Base-by-base conservation (phyloP, 768 basidiomycete genomes). In the Termitomyces sp. region DNA sequence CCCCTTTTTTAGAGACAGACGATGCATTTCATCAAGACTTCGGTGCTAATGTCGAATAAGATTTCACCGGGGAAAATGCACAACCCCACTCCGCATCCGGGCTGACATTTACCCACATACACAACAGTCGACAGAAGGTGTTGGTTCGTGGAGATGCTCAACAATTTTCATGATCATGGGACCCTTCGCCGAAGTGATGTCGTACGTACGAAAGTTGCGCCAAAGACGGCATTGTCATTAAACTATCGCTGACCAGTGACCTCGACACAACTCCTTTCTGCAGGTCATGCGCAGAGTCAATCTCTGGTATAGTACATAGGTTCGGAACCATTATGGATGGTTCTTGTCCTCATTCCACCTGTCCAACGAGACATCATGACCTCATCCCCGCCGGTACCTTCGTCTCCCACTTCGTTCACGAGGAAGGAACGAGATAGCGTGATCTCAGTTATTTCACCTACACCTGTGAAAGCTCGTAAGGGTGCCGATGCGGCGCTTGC, bases 401-500 rank as follows among this genome's bases (percentile, higher is more conserved):
- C 52, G 27, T 51, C 59, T 27, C 37, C 36, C 12, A 43, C 26
- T 18, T 26, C 43, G 16, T 60, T 55, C 13, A 36, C 2, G 30
- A 18, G 32, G 20, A 58, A 62, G 24, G 53, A 49, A 18, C 45
- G 50, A 40, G 51, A 56, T 13, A 53, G 43, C 26, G 10, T 18
- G 6, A 34, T 54, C 33, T 55, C 53, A 39, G 39, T 33, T 36
- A 43, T 48, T 5, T 36, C 30, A 5, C 44, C 56, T 12, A 20
- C 24, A n/a, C 51, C 37, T n/a, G 24, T 34, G 13, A 58, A 53
- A 33, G 22, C 43, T 34, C n/a, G 54, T 33, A 57, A 61, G 57
- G 51, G 66, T 36, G 70, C 64, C 20, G 76, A 77, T 57, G 70
- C 70, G 32, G 74, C 71, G 3, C 64, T 72, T 49, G 67, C 62